A percentile compares a stretch with the other conserved stretches of the same genome.
Conservation (phyloP, 768 basidiomycete genomes). For the Suillus fuscotomentosus region DNA sequence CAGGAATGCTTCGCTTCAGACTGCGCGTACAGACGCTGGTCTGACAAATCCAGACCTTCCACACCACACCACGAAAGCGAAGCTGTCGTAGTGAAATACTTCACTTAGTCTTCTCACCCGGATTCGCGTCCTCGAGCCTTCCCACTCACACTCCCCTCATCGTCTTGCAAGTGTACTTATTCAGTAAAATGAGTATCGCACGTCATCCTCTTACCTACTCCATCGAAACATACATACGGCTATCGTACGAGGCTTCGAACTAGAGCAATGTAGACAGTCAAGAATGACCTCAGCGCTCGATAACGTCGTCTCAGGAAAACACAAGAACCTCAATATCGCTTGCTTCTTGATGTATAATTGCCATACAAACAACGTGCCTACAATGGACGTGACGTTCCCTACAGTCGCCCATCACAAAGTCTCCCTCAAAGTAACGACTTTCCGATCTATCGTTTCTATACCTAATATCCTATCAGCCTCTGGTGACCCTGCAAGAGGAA, state of each 20-base stretch:
- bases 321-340: not conserved
- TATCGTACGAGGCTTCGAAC: slow-evolving; percentile 16
- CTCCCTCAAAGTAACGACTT: not conserved
- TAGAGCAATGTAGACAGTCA: slow-evolving; percentile 20
- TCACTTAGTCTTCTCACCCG: too few species aligned
- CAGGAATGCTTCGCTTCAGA: too few species aligned
- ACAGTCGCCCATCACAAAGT: not conserved
- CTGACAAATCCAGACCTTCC: too few species aligned
- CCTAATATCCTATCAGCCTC: slow-evolving; percentile 38
- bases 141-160: too few species aligned
- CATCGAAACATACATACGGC: too few species aligned
- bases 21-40: too few species aligned
- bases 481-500: slow-evolving; percentile 41
- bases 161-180: too few species aligned
- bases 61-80: too few species aligned
- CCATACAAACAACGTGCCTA: not conserved
- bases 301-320: not conserved
- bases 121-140: too few species aligned
- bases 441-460: slow-evolving; percentile 8
- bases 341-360: not conserved
- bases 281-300: slow-evolving; percentile 14
- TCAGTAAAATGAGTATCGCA: too few species aligned
- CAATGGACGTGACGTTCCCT: not conserved
- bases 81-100: too few species aligned
- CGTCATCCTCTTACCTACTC: too few species aligned